phyloP scores from a whole-genome alignment of 306 rosid species.

The Quercus agrifolia region DNA sequence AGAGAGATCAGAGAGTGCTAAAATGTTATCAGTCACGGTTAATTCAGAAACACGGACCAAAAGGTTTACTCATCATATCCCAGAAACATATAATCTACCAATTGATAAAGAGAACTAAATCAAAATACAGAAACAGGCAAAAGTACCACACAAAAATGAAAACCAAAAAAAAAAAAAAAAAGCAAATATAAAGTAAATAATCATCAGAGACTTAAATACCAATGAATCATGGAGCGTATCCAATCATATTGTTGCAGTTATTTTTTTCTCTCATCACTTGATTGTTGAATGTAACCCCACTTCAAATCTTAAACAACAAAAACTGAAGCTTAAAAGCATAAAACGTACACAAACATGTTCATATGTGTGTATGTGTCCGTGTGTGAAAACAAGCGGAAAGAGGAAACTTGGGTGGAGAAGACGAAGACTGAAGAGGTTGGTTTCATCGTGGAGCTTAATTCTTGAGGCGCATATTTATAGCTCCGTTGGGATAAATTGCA shows the following conservation, averaged over 20 bases:
- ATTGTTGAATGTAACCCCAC: slow-evolving; percentile 28
- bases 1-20: slow-evolving; percentile 57
- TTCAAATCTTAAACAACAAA: not conserved
- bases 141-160: not conserved
- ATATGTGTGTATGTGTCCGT: no score
- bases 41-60: slow-evolving; percentile 85
- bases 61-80: slow-evolving; percentile 54
- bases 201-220: slow-evolving; percentile 94
- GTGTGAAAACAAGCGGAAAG: no score
- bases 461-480: no score
- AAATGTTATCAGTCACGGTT: slow-evolving; percentile 52
- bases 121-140: not conserved
- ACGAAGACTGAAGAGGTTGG: no score
- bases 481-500: no score
- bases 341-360: no score
- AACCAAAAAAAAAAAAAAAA: no score
- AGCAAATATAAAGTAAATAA: not conserved
- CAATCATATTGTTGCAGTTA: slow-evolving; percentile 90
- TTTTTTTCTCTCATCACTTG: slow-evolving; percentile 60
- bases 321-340: not conserved
- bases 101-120: not conserved
- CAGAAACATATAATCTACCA: not conserved
- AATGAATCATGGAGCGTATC: slow-evolving; percentile 58
- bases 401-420: no score
- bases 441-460: rapidly evolving